Percentiles rank a stretch among this genome's conserved stretches.
Evolutionary conservation across 169 alveolate species (phyloP).

Genomic region (Plasmodium vivax): DNA sequence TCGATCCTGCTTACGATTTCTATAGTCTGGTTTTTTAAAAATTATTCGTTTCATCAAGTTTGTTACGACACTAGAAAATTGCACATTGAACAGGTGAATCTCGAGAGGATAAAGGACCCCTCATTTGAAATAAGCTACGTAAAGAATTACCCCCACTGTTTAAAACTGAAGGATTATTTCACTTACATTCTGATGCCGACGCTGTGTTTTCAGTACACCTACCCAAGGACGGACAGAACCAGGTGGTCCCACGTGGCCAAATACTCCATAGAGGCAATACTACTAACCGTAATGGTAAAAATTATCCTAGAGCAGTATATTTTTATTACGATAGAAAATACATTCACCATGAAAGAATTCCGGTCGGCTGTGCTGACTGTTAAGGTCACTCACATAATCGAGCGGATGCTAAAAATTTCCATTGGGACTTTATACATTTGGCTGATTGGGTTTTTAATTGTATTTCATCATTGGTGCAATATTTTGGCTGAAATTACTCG

Average conservation of each 20-base stretch:
- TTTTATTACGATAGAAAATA: conserved; percentile 86
- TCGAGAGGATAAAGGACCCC: conserved; percentile 34
- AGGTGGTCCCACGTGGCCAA: conserved; percentile 83
- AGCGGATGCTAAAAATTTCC: conserved; percentile 89
- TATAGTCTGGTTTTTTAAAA: conserved; percentile 91
- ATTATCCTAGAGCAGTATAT: conserved; percentile 91
- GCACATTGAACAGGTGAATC: conserved; percentile 74
- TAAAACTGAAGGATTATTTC: conserved; percentile 84
- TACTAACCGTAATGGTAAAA: conserved; percentile 82
- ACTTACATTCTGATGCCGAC: conserved; percentile 93
- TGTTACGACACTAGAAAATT: conserved; percentile 91
- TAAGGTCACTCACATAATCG: conserved; percentile 75
- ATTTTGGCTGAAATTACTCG: conserved; percentile 93
- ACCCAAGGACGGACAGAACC: conserved; percentile 87
- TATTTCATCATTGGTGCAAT: conserved; percentile 94
- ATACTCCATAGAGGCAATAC: conserved; percentile 79
- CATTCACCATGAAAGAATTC: conserved; percentile 91
- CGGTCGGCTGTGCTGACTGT: conserved; percentile 79
- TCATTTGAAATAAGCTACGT: conserved; percentile 9
- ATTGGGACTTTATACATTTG: conserved; percentile 94
- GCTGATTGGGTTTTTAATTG: conserved; percentile 91
- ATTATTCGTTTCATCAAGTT: conserved; percentile 92
- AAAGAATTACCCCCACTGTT: conserved; percentile 87
- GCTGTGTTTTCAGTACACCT: conserved; percentile 91
- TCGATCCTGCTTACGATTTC: conserved; percentile 87